Percentiles rank a stretch among this genome's conserved stretches.
These are phyloP conservation scores for Inga leiocalycina DNA, from an alignment of 306 rosid species.

Conservation along the genomic window DNA sequence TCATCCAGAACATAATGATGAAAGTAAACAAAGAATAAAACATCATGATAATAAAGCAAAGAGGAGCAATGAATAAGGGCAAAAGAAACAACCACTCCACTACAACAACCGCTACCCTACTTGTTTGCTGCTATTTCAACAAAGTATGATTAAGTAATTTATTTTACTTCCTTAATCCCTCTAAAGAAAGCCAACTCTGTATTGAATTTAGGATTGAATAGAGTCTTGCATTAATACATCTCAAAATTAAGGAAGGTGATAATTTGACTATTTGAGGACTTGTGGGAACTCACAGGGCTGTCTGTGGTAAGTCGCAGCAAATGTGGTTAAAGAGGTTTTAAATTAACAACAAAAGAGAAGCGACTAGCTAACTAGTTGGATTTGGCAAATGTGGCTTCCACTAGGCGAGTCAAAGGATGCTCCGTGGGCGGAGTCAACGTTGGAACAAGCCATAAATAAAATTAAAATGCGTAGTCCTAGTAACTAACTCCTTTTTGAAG, in stretches of 20 bases:
- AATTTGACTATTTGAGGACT: neutral
- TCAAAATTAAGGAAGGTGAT: neutral
- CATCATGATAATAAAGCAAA: no score
- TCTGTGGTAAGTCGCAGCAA: neutral
- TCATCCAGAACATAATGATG: no score
- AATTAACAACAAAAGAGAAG: neutral
- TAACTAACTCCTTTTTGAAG: neutral
- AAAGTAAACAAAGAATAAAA: no score
- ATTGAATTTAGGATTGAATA: no score
- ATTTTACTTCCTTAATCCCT: no score
- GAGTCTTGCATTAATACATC: no score
- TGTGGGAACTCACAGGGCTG: neutral
- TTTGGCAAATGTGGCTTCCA: constrained; percentile 20
- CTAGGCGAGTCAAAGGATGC: constrained; percentile 5
- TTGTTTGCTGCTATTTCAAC: no score
- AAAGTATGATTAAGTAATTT: no score
- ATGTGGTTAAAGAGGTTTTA: neutral
- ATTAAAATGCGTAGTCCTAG: neutral
- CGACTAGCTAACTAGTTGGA: neutral
- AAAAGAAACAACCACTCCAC: no score
- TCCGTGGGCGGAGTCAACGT: neutral
- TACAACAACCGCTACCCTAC: no score
- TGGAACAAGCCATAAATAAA: neutral
- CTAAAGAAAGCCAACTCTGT: no score
- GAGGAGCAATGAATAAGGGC: no score